A percentile compares a stretch with the other conserved stretches of the same genome.
Conservation (phyloP, 495 filamentous ascomycete genomes). For the Neurospora tetraspora region DNA sequence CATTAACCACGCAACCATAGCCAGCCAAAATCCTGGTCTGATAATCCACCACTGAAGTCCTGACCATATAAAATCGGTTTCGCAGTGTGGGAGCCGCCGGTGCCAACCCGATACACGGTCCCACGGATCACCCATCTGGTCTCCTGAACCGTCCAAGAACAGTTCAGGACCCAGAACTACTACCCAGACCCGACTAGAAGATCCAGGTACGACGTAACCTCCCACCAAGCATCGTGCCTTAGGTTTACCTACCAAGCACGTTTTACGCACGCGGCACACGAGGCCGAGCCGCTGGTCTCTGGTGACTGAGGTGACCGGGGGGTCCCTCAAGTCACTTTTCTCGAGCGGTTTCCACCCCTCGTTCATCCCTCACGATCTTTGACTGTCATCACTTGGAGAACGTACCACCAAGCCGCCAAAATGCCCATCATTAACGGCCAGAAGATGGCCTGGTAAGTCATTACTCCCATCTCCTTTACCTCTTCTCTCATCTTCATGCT, state of each 20-base stretch:
- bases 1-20: background rate
- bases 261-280: background rate
- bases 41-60: background rate
- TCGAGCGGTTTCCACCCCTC: background rate
- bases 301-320: background rate
- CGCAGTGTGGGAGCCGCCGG: background rate
- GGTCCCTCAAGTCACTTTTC: background rate
- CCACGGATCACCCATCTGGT: background rate
- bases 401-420: conserved; percentile 8
- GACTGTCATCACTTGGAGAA: background rate
- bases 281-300: background rate
- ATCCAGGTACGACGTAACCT: no score
- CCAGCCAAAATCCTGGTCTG: background rate
- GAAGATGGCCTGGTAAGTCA: conserved; percentile 50
- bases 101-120: background rate
- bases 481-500: conserved; percentile 2
- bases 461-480: conserved; percentile 1
- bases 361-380: background rate
- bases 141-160: background rate
- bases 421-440: conserved; percentile 48
- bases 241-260: background rate
- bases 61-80: background rate
- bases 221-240: background rate
- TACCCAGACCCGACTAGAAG: no score
- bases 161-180: background rate